These are phyloP conservation scores for Pinus albicaulis DNA, from an alignment of 75 land plant genomes.

Conservation along the genomic window DNA sequence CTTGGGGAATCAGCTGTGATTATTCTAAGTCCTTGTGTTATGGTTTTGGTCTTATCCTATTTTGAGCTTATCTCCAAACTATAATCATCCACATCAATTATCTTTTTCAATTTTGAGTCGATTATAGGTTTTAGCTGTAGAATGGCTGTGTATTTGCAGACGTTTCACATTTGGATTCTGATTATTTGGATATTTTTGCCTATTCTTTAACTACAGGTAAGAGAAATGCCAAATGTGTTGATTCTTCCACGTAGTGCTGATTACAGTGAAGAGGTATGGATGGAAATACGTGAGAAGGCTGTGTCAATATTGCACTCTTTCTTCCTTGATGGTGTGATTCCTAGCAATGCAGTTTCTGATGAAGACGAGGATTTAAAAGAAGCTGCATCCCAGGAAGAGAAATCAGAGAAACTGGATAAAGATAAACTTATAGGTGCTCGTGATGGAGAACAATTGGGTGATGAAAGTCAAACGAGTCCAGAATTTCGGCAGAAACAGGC, in stretches of 20 bases:
- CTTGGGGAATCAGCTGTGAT: background rate
- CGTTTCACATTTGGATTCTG: background rate
- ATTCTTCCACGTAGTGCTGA: conserved; percentile 98
- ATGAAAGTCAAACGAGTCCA: conserved; percentile 41
- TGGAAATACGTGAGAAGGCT: conserved; percentile 93
- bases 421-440: conserved; percentile 32
- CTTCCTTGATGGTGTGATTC: conserved; percentile 79
- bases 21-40: background rate
- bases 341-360: conserved; percentile 78
- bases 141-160: background rate
- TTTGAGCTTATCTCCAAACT: too few species aligned
- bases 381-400: conserved; percentile 53
- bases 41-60: too few species aligned
- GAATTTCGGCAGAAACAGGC: conserved; percentile 52
- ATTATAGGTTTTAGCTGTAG: background rate
- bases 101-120: background rate
- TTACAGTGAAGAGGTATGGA: conserved; percentile 99
- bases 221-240: conserved; percentile 98
- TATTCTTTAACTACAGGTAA: conserved; percentile 50
- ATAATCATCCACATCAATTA: too few species aligned
- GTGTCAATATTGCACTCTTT: conserved; percentile 71
- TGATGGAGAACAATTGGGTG: conserved; percentile 40
- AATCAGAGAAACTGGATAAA: conserved; percentile 27
- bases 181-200: background rate
- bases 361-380: conserved; percentile 75